Conservation (phyloP, 225 moss, liverwort and hornwort genomes). For the Polytrichum commune region DNA sequence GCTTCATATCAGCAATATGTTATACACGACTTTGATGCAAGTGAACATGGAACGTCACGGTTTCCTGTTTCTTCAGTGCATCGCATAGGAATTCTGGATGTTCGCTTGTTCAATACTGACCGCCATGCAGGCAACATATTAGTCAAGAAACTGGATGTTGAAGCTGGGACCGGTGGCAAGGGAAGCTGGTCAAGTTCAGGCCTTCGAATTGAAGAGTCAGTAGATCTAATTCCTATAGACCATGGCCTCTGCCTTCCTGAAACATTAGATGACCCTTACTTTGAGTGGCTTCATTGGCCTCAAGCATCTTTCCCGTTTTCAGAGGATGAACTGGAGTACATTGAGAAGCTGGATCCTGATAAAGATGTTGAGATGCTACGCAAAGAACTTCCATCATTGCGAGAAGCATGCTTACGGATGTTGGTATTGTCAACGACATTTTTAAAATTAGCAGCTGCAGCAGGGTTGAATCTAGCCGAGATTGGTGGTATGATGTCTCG, state of each 20-base stretch:
- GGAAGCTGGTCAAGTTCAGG: constrained; percentile 31
- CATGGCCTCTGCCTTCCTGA: constrained; percentile 91
- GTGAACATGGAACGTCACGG: constrained; percentile 73
- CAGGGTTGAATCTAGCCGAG: constrained; percentile 77
- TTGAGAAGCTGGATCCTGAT: constrained; percentile 51
- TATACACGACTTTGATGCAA: constrained; percentile 77
- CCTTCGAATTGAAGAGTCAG: constrained; percentile 46
- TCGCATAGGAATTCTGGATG: constrained; percentile 84
- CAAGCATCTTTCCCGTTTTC: constrained; percentile 88
- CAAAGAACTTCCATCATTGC: constrained; percentile 69
- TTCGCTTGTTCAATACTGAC: constrained; percentile 83
- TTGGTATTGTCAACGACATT: constrained; percentile 77
- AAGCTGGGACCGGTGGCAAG: constrained; percentile 24
- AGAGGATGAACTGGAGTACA: constrained; percentile 78
- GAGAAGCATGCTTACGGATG: constrained; percentile 75
- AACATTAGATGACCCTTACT: constrained; percentile 82
- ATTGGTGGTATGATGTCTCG: constrained; percentile 97
- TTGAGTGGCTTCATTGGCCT: constrained; percentile 98
- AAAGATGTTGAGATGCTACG: constrained; percentile 58
- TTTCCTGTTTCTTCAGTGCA: constrained; percentile 85
- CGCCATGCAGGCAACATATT: constrained; percentile 92
- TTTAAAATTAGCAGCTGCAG: constrained; percentile 68
- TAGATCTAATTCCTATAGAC: constrained; percentile 84
- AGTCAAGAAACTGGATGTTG: constrained; percentile 62
- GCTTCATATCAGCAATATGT: constrained; percentile 93